Evolutionary conservation across 805 yeast genomes (phyloP).

Genomic region (Cyberlindnera mycetangii): DNA sequence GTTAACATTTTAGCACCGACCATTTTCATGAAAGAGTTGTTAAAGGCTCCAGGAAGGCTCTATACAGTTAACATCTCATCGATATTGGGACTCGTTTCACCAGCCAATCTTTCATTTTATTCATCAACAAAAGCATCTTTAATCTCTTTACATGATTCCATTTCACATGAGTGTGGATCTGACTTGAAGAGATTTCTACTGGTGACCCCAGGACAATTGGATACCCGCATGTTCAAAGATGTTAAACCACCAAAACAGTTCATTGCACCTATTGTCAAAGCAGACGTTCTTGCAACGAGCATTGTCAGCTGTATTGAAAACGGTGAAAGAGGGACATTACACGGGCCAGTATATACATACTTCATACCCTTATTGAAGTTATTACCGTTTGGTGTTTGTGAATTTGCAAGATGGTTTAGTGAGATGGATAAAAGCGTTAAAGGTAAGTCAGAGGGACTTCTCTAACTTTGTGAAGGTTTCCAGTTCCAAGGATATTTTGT

Average conservation of each 20-base stretch:
- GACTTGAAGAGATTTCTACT: conserved; percentile 66
- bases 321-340: conserved; percentile 71
- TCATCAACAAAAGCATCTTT: conserved; percentile 87
- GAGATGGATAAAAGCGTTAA: conserved; percentile 56
- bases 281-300: conserved; percentile 50
- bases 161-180: conserved; percentile 64
- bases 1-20: conserved; percentile 68
- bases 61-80: conserved; percentile 78
- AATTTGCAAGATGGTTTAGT: conserved; percentile 44
- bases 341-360: conserved; percentile 70
- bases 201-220: conserved; percentile 81
- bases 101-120: conserved; percentile 72
- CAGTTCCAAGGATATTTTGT: too few species aligned
- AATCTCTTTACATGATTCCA: conserved; percentile 78
- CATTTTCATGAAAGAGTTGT: conserved; percentile 59
- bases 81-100: conserved; percentile 74
- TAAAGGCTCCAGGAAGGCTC: conserved; percentile 58
- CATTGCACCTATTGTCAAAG: conserved; percentile 76
- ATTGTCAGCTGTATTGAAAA: conserved; percentile 51
- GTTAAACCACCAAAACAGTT: conserved; percentile 69
- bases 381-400: conserved; percentile 57
- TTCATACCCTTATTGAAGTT: conserved; percentile 66
- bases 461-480: too few species aligned
- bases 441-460: not conserved
- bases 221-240: conserved; percentile 71